Evolutionary conservation across 129 eudicot genomes (phyloP).

Genomic region (Pittosporum tobira): DNA sequence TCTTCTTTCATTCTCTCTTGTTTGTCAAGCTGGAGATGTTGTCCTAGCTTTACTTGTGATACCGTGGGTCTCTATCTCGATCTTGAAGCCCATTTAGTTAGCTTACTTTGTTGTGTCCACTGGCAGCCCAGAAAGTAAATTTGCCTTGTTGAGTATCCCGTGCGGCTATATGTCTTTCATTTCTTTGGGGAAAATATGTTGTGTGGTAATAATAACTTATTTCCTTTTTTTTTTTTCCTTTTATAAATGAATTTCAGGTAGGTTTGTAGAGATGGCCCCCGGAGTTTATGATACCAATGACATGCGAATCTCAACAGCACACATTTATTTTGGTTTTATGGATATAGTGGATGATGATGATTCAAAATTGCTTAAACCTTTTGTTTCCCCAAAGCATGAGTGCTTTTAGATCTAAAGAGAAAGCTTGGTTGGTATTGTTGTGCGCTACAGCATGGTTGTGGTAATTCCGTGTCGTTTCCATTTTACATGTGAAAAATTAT

Average conservation of each 20-base stretch:
- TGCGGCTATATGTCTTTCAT: too few species aligned
- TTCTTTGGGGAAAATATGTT: too few species aligned
- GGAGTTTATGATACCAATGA: background rate
- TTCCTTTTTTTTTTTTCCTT: background rate
- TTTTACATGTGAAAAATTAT: background rate
- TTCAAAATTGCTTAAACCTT: background rate
- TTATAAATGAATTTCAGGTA: conserved; percentile 1
- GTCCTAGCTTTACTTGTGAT: too few species aligned
- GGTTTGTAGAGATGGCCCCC: background rate
- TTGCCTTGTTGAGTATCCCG: too few species aligned
- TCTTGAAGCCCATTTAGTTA: too few species aligned
- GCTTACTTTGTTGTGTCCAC: too few species aligned
- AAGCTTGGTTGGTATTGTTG: conserved; percentile 12
- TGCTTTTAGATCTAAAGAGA: background rate
- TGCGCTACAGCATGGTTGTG: conserved; percentile 7
- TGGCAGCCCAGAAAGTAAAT: too few species aligned
- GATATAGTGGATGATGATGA: conserved; percentile 6
- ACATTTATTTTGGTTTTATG: background rate
- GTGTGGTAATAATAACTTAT: background rate
- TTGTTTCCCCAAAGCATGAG: background rate
- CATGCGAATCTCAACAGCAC: background rate
- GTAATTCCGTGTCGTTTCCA: conserved; percentile 1
- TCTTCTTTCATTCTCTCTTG: too few species aligned
- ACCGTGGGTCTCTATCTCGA: too few species aligned
- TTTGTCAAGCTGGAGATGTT: too few species aligned